A percentile compares a stretch with the other conserved stretches of the same genome.
Conservation (phyloP, 1,284 basidiomycete species). For the Pseudozyma sp. region DNA sequence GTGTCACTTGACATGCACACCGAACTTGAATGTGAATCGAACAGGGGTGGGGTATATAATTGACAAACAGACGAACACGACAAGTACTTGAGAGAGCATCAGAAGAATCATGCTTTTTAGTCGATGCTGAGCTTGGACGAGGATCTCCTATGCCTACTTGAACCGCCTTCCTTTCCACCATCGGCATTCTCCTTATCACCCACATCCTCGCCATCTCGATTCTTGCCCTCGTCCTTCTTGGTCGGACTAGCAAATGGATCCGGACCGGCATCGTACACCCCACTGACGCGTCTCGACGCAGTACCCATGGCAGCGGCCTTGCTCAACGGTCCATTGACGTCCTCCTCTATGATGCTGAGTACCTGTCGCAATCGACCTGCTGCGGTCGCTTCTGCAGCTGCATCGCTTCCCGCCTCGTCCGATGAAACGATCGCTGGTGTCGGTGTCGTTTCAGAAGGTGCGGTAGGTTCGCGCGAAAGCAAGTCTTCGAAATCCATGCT, state of each 20-base stretch:
- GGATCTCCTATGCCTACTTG: constrained; percentile 17
- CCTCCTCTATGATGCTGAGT: constrained; percentile 54
- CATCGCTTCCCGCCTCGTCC: constrained; percentile 1
- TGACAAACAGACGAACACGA: no score
- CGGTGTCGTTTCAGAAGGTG: constrained; percentile 12
- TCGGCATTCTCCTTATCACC: not conserved
- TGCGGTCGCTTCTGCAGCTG: constrained; percentile 17
- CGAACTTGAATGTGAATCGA: no score
- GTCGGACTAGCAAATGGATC: constrained; percentile 29
- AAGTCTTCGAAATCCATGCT: constrained; percentile 50
- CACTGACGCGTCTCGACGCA: constrained; percentile 20
- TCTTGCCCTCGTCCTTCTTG: not conserved
- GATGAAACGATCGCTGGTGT: not conserved
- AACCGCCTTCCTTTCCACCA: not conserved
- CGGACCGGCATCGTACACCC: constrained; percentile 34
- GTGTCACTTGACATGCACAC: no score
- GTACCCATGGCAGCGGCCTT: constrained; percentile 11
- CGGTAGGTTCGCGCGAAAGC: constrained; percentile 13
- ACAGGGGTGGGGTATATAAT: not conserved
- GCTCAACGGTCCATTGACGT: constrained; percentile 25
- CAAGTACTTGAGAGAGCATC: no score
- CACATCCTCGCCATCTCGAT: not conserved
- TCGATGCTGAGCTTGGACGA: constrained; percentile 34
- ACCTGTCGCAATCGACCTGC: constrained; percentile 40
- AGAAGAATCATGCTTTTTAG: not conserved